Evolutionary conservation across 306 rosid genomes (phyloP), one percentile per base, ranked within the genome.

Genomic region (Adenanthera pavonina): DNA sequence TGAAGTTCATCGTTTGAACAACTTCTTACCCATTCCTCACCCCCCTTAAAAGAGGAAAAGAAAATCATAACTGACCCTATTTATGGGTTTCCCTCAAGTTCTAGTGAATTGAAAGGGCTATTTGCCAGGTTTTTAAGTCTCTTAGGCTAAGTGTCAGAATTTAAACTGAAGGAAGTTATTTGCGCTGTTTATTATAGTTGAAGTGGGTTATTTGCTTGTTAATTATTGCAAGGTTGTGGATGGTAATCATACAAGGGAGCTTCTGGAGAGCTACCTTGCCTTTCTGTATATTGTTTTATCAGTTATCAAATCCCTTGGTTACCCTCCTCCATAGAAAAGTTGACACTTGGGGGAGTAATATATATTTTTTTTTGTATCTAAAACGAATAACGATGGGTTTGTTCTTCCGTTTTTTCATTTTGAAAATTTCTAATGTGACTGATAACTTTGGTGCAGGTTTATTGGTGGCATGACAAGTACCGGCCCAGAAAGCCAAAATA

Each of bases 391-490:
- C 33, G 38, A 30, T 12, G 38, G 8, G 38, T 33, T 12, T 30
- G 7, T 33, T 33, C 33, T 30, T 25, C 36, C 20, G 1, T 3
- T 61, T 61, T 61, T 33, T 13, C 38, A 25, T 13, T 33, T 33
- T 33, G 68, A 10, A 35, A 20, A 30, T 72, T 74, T 13, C 69
- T 74, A 34, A 65, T 51, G 36, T 35, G 62, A 62, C 48, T 52
- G 72, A 64, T 74, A 9, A 80, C 48, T 70, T 65, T 81, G 78
- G 77, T 72, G 83, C 93, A 95, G 99, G 99, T 95, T 74, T 93
- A 92, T 82, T 95, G 99, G 97, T 93, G 99, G 98, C 97, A 95
- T 75, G 98, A 95, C 84, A 95, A 95, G 79, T 93, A 95, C 78
- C 88, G 98, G 60, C 99, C 99, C 9, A 92, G 99, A 88, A 95